Conservation (phyloP, 2,329 filamentous ascomycete genomes). For the Fusarium udum region DNA sequence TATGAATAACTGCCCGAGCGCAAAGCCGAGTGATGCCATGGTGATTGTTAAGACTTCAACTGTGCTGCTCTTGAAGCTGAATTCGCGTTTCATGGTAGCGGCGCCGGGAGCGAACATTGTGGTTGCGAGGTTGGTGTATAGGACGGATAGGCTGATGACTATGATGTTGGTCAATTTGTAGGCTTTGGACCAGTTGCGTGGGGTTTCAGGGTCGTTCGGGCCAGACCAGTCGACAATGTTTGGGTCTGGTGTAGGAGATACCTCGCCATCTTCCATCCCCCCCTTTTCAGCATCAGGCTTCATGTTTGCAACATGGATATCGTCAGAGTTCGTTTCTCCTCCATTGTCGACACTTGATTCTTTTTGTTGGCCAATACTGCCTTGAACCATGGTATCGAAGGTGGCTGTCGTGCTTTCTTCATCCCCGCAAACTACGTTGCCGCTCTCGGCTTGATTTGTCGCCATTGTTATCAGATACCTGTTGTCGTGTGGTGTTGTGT, state of each 20-base stretch:
- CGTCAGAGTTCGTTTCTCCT: background rate
- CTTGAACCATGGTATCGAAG: accelerated
- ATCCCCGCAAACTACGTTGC: accelerated
- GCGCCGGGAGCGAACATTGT: background rate
- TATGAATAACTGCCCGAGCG: background rate
- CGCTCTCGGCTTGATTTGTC: background rate
- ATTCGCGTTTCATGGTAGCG: background rate
- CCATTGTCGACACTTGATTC: background rate
- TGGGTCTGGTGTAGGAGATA: no score
- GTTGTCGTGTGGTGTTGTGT: background rate
- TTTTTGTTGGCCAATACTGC: background rate
- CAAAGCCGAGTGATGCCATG: background rate
- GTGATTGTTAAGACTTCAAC: background rate
- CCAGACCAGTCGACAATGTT: background rate
- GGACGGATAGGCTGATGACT: background rate
- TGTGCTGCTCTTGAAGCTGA: background rate
- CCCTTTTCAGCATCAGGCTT: accelerated
- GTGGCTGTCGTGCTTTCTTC: background rate
- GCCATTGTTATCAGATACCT: background rate
- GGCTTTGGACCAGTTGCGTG: background rate
- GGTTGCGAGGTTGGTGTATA: background rate
- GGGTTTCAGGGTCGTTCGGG: accelerated
- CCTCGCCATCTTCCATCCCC: accelerated
- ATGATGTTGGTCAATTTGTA: background rate
- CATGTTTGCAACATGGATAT: background rate